Base-by-base conservation (phyloP, 2,329 filamentous ascomycete genomes). In the Fusarium brevicatenulatum region DNA sequence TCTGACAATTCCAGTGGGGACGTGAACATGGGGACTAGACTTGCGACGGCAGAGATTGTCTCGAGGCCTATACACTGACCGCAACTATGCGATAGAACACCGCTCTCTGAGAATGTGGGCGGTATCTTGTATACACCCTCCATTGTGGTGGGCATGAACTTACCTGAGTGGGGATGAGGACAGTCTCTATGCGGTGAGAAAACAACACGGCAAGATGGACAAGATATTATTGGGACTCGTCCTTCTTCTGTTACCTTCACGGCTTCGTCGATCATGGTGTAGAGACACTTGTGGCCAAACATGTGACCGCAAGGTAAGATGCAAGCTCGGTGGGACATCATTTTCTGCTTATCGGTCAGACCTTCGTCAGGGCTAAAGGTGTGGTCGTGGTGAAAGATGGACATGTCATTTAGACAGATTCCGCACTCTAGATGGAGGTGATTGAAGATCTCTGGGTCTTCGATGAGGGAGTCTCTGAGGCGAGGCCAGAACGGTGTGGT, bases 241-340 rank as follows among this genome's bases (percentile, higher is more conserved):
- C n/a, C 32, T 19, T 25, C 49, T 12, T 2, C 16, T 8, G 5
- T 30, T 3, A 1, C 13, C 28, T 10, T 16, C 7, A 4, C 19
- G 4, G 36, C 39, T 8, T 53, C 43, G 2, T 25, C 23, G 13
- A 61, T 44, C 54, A 65, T 28, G 4, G 7, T 11, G 1, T 28
- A 2, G 8, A 64, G 21, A 21, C 74, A 76, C 12, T 49, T 58
- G 16, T 30, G 43, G 11, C 73, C 71, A 37, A 76, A 75, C 25
- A 76, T 75, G 25, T 76, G 74, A 15, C 74, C 74, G 11, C 74
- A 76, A 9, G 64, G 63, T 5, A 68, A 36, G 5, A 76, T 50
- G 9, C 58, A 37, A 21, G 73, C 68, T 19, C 66, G 46, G 7
- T 74, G 68, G 2, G 56, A 68, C 7, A 55, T 12, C 9, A 13